Evolutionary conservation across 805 yeast species (phyloP).

Genomic region (Candida jianshihensis): DNA sequence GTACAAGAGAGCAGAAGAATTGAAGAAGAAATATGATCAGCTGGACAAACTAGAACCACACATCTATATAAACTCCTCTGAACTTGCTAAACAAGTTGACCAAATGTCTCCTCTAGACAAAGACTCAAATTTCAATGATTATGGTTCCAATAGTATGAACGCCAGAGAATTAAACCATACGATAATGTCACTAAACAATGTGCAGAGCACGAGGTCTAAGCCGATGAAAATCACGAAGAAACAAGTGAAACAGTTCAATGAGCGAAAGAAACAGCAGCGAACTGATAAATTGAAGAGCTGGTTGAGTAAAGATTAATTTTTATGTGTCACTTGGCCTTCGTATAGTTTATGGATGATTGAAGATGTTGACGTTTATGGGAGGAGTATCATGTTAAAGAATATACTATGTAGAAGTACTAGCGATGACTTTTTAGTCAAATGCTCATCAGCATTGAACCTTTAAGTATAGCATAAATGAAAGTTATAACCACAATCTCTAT

Average conservation of each 20-base stretch:
- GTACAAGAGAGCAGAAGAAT: conserved; percentile 5
- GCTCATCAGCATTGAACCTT: too few species aligned
- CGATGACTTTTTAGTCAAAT: too few species aligned
- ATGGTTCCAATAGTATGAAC: conserved; percentile 2
- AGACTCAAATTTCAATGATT: conserved; percentile 5
- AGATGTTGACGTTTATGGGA: too few species aligned
- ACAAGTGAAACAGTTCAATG: conserved; percentile 4
- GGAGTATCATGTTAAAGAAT: too few species aligned
- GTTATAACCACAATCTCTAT: too few species aligned
- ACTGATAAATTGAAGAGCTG: conserved; percentile 5
- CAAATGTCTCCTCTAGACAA: conserved; percentile 2
- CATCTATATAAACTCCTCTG: background rate
- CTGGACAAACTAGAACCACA: background rate
- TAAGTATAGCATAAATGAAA: too few species aligned
- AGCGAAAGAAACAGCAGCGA: conserved; percentile 2
- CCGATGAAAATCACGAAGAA: conserved; percentile 4
- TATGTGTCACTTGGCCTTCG: too few species aligned
- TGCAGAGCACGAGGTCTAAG: background rate
- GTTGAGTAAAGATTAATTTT: conserved; percentile 5
- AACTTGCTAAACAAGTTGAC: background rate
- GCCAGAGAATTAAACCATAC: conserved; percentile 3
- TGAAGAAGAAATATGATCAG: conserved; percentile 3
- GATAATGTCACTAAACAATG: background rate
- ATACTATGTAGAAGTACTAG: too few species aligned
- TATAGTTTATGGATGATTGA: too few species aligned